phyloP scores from a whole-genome alignment of 805 yeast genomes.

The Debaryomyces castellii region DNA sequence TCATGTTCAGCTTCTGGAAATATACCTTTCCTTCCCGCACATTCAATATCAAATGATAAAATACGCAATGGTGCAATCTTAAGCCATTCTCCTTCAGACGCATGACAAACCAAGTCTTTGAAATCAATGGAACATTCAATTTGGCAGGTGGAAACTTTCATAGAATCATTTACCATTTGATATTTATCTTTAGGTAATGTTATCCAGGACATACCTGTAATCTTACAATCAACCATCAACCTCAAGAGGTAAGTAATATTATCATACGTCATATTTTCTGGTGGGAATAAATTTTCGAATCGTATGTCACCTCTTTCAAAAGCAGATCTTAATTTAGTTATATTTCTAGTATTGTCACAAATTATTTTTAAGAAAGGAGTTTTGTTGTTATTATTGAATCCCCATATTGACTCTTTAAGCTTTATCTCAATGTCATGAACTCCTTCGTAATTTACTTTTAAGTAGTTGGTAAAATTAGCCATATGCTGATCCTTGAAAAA shows the following conservation, averaged over 20 bases:
- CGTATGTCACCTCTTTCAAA: constrained; percentile 82
- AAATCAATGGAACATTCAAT: constrained; percentile 75
- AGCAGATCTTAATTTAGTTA: constrained; percentile 68
- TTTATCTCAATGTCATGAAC: constrained; percentile 63
- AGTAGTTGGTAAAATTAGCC: constrained; percentile 41
- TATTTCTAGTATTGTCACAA: constrained; percentile 62
- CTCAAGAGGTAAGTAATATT: constrained; percentile 84
- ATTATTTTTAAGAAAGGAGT: constrained; percentile 77
- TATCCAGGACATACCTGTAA: constrained; percentile 97
- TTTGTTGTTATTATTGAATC: constrained; percentile 75
- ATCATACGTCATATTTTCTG: constrained; percentile 74
- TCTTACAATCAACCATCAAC: constrained; percentile 87
- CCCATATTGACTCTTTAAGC: constrained; percentile 89
- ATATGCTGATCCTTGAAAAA: constrained; percentile 59
- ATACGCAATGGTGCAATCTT: constrained; percentile 92
- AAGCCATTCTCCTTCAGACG: constrained; percentile 91
- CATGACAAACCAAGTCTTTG: constrained; percentile 69
- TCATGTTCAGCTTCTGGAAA: constrained; percentile 95
- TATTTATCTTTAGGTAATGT: constrained; percentile 80
- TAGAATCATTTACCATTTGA: constrained; percentile 36
- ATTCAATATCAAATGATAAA: constrained; percentile 94
- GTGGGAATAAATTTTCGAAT: constrained; percentile 62
- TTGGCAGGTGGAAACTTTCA: constrained; percentile 74
- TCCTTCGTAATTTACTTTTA: constrained; percentile 53
- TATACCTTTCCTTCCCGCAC: constrained; percentile 96